Evolutionary conservation across 2,329 filamentous ascomycete species (phyloP).

Genomic region (Ceratocystis albifundus): DNA sequence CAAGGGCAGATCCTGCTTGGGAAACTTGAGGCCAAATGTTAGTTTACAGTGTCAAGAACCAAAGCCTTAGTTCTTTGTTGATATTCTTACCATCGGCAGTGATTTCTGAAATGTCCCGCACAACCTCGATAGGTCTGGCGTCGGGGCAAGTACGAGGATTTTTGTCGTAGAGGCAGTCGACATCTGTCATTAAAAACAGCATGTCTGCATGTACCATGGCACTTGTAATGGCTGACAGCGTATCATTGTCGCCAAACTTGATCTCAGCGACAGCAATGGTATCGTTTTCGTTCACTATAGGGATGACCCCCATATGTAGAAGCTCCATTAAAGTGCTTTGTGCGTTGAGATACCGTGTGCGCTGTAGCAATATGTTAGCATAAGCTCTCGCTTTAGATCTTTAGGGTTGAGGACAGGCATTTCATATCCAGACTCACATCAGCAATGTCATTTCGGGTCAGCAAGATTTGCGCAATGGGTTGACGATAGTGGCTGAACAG

Average conservation of each 20-base stretch:
- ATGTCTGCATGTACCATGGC: constrained; percentile 96
- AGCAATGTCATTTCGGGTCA: constrained; percentile 92
- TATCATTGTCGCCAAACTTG: constrained; percentile 99
- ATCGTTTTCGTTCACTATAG: constrained; percentile 98
- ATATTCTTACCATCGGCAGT: constrained; percentile 58
- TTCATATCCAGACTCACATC: constrained; percentile 48
- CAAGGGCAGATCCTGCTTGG: constrained; percentile 73
- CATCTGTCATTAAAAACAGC: constrained; percentile 96
- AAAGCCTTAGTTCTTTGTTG: background rate
- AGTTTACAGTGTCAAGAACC: constrained; percentile 19
- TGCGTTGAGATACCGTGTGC: constrained; percentile 89
- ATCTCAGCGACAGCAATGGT: constrained; percentile 95
- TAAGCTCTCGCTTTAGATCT: background rate
- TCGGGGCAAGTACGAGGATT: constrained; percentile 80
- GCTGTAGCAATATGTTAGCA: constrained; percentile 36
- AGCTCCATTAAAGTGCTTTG: constrained; percentile 89
- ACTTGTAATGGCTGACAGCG: constrained; percentile 87
- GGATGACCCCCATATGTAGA: constrained; percentile 88
- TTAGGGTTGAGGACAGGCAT: background rate
- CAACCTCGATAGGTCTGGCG: constrained; percentile 80
- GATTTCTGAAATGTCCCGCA: constrained; percentile 73
- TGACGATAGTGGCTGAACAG: constrained; percentile 79
- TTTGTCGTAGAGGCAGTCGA: constrained; percentile 93
- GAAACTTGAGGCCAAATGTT: constrained; percentile 48
- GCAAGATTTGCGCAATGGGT: constrained; percentile 84